A percentile compares a stretch with the other conserved stretches of the same genome.
phyloP scores from a whole-genome alignment of 805 yeast genomes.

The Teunomyces tritomae region DNA sequence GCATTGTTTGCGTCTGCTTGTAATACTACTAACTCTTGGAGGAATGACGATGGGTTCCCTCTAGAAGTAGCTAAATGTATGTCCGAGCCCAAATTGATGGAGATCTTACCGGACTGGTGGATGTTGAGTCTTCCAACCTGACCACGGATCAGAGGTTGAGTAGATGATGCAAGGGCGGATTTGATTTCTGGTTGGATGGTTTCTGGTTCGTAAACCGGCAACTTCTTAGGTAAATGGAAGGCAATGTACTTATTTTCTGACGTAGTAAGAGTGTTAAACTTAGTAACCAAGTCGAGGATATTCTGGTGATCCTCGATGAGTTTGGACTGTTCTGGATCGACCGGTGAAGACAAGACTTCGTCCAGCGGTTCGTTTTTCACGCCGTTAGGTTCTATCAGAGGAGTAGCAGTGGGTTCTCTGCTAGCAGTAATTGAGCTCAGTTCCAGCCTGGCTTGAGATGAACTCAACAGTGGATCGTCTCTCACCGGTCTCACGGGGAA shows the following conservation, averaged over 20 bases:
- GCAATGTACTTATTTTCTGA: slow-evolving; percentile 27
- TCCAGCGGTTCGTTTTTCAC: slow-evolving; percentile 33
- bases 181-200: slow-evolving; percentile 2
- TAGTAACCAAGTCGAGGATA: slow-evolving; percentile 26
- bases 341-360: slow-evolving; percentile 10
- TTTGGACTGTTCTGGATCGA: slow-evolving; percentile 25
- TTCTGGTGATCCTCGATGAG: slow-evolving; percentile 29
- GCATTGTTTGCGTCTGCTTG: slow-evolving; percentile 15
- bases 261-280: slow-evolving; percentile 19
- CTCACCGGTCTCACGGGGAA: slow-evolving; percentile 74
- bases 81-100: slow-evolving; percentile 70
- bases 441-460: slow-evolving; percentile 1
- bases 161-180: neutral
- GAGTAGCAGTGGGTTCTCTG: slow-evolving; percentile 14
- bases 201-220: slow-evolving; percentile 34
- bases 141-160: slow-evolving; percentile 38
- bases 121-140: slow-evolving; percentile 69
- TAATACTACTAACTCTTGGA: slow-evolving; percentile 65
- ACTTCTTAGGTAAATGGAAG: slow-evolving; percentile 48
- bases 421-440: slow-evolving; percentile 9
- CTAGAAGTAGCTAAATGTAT: slow-evolving; percentile 61
- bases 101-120: slow-evolving; percentile 80
- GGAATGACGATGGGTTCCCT: slow-evolving; percentile 67
- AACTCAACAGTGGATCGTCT: slow-evolving; percentile 21
- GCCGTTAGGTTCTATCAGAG: neutral